Evolutionary conservation across 768 basidiomycete genomes (phyloP), one percentile per base, ranked within the genome.

Genomic region (Pisolithus tinctorius): DNA sequence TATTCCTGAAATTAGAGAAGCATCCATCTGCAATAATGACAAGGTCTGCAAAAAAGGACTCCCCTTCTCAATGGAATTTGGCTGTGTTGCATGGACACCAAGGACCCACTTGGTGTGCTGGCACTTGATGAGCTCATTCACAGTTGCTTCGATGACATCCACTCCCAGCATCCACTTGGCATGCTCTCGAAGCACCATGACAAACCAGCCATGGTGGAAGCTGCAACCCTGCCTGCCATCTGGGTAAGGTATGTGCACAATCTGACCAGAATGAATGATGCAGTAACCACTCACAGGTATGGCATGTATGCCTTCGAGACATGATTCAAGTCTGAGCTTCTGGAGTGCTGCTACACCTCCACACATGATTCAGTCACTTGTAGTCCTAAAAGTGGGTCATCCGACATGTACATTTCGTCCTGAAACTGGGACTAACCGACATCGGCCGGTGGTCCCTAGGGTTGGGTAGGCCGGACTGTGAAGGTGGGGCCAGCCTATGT

Each of bases 141-240:
- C 91, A 0, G 87, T 92, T 43, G 86, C 92, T 66, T 97, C 93
- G 23, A 94, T 74, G 38, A 93, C 73, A 46, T 90, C 84, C 7
- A 94, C 88, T 10, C 83, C 80, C 7, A 64, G 65, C 8, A 84
- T 83, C 29, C 62, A 66, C 49, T 60, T 72, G 31, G 86, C 90
- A 38, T 81, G 81, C 41, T 74, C 77, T 47, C 96, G 76, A 44
- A 99, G 70, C 23, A 78, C 74, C 76, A 85, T 83, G 56, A 99
- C 80, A 58, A 99, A 91, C 52, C 82, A 75, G 4, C 96, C 96
- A 65, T 98, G 95, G 69, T 98, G 95, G 66, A 99, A 98, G 50
- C 84, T 83, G 47, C 91, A 71, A 0, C 95, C 94, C 59, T 90
- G 79, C 51, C 80, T 64, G 3, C 67, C 71, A 30, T 70, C 72